These are phyloP conservation scores for Gnomoniopsis sp. DNA, from an alignment of 2,329 filamentous ascomycete genomes.

Conservation along the genomic window DNA sequence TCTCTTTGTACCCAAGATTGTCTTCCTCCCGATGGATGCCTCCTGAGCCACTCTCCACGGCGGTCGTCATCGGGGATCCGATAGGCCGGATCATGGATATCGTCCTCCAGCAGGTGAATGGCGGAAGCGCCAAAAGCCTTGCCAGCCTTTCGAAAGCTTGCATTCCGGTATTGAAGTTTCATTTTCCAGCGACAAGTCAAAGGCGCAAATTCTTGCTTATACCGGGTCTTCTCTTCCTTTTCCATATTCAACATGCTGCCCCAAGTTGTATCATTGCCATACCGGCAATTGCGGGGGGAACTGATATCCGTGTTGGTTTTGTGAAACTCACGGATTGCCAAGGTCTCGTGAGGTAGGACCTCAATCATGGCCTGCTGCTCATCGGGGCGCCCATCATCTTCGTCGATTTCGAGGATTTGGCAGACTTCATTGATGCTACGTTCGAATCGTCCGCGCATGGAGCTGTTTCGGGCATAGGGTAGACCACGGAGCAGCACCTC, in stretches of 20 bases:
- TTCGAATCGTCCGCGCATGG: slow-evolving; percentile 33
- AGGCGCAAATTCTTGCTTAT: slow-evolving; percentile 23
- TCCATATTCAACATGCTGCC: not conserved
- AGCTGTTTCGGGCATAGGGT: slow-evolving; percentile 32
- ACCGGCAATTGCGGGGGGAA: slow-evolving; percentile 29
- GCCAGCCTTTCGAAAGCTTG: slow-evolving; percentile 14
- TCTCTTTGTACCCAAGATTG: slow-evolving; percentile 21
- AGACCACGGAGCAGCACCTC: slow-evolving; percentile 37
- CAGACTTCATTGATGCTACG: slow-evolving; percentile 42
- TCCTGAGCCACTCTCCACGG: slow-evolving; percentile 35
- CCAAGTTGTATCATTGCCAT: slow-evolving; percentile 9
- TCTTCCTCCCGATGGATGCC: slow-evolving; percentile 17
- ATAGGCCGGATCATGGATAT: slow-evolving; percentile 25
- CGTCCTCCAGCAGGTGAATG: slow-evolving; percentile 23
- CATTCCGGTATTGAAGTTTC: slow-evolving; percentile 29
- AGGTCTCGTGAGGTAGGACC: slow-evolving; percentile 35
- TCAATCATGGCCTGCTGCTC: slow-evolving; percentile 39
- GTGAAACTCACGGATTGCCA: slow-evolving; percentile 38
- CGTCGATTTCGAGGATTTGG: slow-evolving; percentile 37
- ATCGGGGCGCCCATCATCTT: slow-evolving; percentile 28
- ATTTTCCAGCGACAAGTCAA: slow-evolving; percentile 54
- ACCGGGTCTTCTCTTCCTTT: slow-evolving; percentile 21
- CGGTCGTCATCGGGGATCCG: slow-evolving; percentile 26
- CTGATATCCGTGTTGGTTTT: slow-evolving; percentile 51
- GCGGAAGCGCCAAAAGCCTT: slow-evolving; percentile 33